phyloP scores from a whole-genome alignment of 169 alveolate species.

The Eimeria praecox region DNA sequence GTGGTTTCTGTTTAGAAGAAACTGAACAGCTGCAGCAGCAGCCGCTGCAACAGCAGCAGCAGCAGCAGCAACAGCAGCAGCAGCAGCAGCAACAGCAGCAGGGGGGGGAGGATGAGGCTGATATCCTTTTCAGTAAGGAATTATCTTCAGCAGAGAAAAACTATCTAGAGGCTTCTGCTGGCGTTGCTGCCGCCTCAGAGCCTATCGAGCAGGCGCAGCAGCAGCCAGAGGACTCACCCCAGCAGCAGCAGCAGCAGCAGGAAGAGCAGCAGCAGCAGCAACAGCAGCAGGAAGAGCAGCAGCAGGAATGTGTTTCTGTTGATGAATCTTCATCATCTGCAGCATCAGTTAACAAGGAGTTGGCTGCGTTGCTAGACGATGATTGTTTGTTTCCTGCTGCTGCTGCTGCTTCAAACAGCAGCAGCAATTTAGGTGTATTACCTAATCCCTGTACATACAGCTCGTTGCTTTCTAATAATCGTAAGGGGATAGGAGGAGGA shows the following conservation, averaged over 20 bases:
- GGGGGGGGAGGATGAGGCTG: background rate
- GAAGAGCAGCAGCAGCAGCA: background rate
- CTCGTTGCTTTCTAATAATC: background rate
- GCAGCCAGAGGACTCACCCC: background rate
- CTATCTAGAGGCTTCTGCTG: background rate
- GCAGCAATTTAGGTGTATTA: background rate
- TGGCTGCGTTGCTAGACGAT: background rate
- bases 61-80: slow-evolving; percentile 22
- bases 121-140: background rate
- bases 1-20: slow-evolving; percentile 2
- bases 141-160: background rate
- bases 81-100: slow-evolving; percentile 14
- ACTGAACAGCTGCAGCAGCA: slow-evolving; percentile 21
- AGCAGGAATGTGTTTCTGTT: background rate
- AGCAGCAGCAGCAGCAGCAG: slow-evolving; percentile 45
- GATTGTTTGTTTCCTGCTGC: background rate
- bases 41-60: slow-evolving; percentile 22
- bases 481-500: background rate
- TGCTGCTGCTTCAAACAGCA: background rate
- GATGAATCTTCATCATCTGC: background rate
- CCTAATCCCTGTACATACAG: background rate
- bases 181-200: slow-evolving; percentile 9
- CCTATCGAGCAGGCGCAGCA: background rate
- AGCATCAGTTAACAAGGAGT: background rate
- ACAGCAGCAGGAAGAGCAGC: background rate